A percentile compares a stretch with the other conserved stretches of the same genome.
phyloP scores from a whole-genome alignment of 495 filamentous ascomycete genomes.

The Aspergillus homomorphus region DNA sequence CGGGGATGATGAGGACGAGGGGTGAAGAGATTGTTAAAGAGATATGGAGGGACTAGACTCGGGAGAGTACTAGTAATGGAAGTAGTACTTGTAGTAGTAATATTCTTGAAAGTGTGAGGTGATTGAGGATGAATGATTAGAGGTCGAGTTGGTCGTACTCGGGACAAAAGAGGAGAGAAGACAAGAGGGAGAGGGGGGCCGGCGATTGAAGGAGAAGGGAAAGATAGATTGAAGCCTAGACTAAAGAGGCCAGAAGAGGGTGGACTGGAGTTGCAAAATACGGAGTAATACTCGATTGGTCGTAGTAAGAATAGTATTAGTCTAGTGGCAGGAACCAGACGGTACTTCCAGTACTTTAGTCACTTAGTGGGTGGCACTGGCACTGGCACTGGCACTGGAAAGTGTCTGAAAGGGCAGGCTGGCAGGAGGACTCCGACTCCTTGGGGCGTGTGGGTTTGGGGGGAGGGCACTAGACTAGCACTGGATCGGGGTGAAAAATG shows the following conservation, averaged over 20 bases:
- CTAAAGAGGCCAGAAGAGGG: not conserved
- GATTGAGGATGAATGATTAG: too few species aligned
- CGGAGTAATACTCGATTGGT: not conserved
- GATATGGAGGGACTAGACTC: not conserved
- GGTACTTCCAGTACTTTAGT: too few species aligned
- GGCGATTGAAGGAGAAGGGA: not conserved
- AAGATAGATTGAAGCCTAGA: too few species aligned
- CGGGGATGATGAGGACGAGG: slow-evolving; percentile 9
- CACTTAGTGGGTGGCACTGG: too few species aligned
- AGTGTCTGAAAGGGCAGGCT: not conserved
- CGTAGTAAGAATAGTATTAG: not conserved
- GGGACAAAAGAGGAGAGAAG: not conserved
- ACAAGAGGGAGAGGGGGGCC: not conserved
- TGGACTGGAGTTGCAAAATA: not conserved
- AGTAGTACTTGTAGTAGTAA: not conserved
- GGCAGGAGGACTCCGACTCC: not conserved
- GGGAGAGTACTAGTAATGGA: not conserved
- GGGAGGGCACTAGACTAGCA: slow-evolving; percentile 1
- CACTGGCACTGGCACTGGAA: not conserved
- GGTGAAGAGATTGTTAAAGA: slow-evolving; percentile 7
- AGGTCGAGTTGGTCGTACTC: not conserved
- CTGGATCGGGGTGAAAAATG: slow-evolving; percentile 6
- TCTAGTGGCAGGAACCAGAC: slow-evolving; percentile 1
- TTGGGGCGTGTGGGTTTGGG: not conserved
- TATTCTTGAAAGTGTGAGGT: not conserved